Base-by-base conservation (phyloP, 176 grass and related monocot genomes). In the Cenchrus americanus region DNA sequence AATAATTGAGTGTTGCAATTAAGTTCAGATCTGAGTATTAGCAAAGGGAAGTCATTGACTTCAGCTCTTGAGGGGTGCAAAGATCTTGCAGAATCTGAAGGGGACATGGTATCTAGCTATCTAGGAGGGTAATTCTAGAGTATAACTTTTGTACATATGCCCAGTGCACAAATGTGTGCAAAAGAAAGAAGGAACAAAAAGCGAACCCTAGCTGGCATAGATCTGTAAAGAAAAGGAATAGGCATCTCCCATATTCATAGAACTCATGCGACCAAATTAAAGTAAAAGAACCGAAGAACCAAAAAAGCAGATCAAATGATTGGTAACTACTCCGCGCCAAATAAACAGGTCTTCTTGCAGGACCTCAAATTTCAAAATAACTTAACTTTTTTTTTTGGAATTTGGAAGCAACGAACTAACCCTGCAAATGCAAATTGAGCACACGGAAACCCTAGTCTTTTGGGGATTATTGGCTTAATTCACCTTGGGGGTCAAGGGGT, bases 401-500 rank as follows among this genome's bases (percentile, higher is more conserved):
- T 44, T 48, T 22, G 44, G 53, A 77, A 48, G 32, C 0, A 53
- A 34, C 15, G 46, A 73, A 44, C 43, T 8, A 80, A 73, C 58
- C 17, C 22, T 32, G 47, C 59, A 46, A 48, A 34, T 14, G 22
- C 2, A 4, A 82, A 83, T 86, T 82, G 23, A 30, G 51, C n/a
- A 49, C 15, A 12, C 24, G 7, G 5, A 27, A 87, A 79, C 75
- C 80, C 80, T 90, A 90, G 65, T 52, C 11, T 8, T 40, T 22
- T 4, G 40, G 14, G n/a, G 57, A 84, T 74, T 46, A 5, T 5
- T 15, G 40, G n/a, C 19, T 15, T 7, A n/a, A 47, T 32, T 62
- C 93, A 92, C 97, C 93, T 96, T 99, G 73, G 86, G 84, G 83
- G 44, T 71, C 66, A 89, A 86, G 10, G 83, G 89, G 75, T 96